A percentile compares a stretch with the other conserved stretches of the same genome.
Evolutionary conservation across 169 alveolate genomes (phyloP).

Genomic region (Eimeria acervulina): DNA sequence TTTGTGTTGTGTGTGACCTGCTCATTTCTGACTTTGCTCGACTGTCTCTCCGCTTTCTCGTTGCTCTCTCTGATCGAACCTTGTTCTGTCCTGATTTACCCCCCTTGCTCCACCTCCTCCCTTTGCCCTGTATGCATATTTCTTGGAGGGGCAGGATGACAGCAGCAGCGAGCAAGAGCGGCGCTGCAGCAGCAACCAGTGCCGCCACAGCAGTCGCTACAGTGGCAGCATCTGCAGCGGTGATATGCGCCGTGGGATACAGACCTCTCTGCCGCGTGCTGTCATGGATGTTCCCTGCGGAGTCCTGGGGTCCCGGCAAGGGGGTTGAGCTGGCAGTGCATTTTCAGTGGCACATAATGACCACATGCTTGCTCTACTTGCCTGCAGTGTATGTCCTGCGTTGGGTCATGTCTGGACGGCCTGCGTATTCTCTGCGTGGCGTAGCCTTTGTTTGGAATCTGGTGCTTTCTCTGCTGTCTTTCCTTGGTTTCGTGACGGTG

Average conservation of each 20-base stretch:
- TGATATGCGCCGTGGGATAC: conserved; percentile 28
- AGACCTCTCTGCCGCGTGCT: conserved; percentile 47
- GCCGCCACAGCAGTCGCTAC: conserved; percentile 47
- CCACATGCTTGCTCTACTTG: conserved; percentile 83
- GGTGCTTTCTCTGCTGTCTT: conserved; percentile 47
- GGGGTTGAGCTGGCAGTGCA: conserved; percentile 85
- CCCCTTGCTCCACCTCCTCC: neutral
- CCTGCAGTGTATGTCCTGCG: conserved; percentile 84
- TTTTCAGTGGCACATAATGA: conserved; percentile 75
- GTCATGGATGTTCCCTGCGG: conserved; percentile 17
- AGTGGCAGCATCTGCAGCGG: conserved; percentile 32
- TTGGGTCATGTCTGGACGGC: conserved; percentile 82
- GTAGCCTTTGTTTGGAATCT: conserved; percentile 75
- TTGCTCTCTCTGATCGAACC: neutral
- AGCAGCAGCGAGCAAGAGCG: neutral
- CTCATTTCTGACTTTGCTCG: neutral
- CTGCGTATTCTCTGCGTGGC: conserved; percentile 44
- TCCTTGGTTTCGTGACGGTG: conserved; percentile 75
- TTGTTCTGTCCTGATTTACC: neutral
- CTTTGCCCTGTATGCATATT: neutral
- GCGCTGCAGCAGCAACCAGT: conserved; percentile 35
- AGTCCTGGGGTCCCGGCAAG: conserved; percentile 83
- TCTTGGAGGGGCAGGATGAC: neutral
- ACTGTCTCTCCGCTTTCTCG: neutral
- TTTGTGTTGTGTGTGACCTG: conserved; percentile 15